These are phyloP conservation scores for Magnolia officinalis DNA, from an alignment of 164 flowering plant species.

Conservation along the genomic window DNA sequence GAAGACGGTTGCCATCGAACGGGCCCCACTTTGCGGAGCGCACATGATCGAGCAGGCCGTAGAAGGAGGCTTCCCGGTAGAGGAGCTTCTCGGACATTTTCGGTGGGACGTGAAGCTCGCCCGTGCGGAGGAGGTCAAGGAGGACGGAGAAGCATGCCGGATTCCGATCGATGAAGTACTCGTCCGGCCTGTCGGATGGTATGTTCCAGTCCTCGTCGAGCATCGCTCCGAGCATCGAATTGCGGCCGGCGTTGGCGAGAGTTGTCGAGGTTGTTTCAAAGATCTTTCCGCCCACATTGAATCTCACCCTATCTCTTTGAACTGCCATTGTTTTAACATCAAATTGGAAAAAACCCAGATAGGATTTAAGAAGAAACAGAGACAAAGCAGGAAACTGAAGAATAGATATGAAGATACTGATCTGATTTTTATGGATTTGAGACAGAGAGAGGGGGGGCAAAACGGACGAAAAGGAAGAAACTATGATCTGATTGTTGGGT, in stretches of 20 bases:
- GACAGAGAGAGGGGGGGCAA: no score
- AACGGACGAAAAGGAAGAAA: no score
- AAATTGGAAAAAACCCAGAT: not conserved
- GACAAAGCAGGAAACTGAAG: no score
- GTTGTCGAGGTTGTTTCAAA: conserved; percentile 88
- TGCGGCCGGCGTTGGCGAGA: conserved; percentile 70
- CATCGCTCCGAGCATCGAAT: conserved; percentile 72
- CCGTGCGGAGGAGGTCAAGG: conserved; percentile 77
- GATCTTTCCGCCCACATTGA: conserved; percentile 80
- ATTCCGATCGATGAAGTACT: conserved; percentile 72
- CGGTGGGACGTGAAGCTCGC: conserved; percentile 62
- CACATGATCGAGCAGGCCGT: conserved; percentile 72
- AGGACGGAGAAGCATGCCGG: conserved; percentile 77
- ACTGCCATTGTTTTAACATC: conserved; percentile 3
- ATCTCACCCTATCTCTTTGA: conserved; percentile 43
- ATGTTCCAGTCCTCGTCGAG: conserved; percentile 75
- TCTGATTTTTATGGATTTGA: no score
- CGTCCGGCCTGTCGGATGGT: conserved; percentile 12
- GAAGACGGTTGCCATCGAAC: conserved; percentile 71
- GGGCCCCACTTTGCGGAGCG: conserved; percentile 74
- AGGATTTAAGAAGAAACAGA: no score
- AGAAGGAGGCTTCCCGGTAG: conserved; percentile 63
- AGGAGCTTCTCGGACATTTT: conserved; percentile 54
- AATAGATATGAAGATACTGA: no score
- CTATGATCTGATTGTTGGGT: no score